These are phyloP conservation scores for Pseudonitzschia pungens DNA, from an alignment of 108 stramenopile species.

Conservation along the genomic window DNA sequence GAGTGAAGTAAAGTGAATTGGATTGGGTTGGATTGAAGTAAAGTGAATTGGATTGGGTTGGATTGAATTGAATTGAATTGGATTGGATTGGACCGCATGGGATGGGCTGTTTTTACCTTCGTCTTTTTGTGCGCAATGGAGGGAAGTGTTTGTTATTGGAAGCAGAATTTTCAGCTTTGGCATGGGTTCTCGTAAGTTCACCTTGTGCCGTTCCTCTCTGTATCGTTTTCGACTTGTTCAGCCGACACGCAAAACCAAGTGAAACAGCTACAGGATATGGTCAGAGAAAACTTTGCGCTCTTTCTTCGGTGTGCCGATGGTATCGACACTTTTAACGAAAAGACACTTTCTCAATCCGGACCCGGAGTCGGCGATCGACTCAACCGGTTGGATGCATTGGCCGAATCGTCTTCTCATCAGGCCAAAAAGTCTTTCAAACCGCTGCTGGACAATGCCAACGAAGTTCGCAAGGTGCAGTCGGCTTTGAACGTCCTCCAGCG, in stretches of 20 bases:
- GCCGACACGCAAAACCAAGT: constrained; percentile 83
- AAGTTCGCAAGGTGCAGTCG: constrained; percentile 87
- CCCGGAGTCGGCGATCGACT: constrained; percentile 63
- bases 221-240: constrained; percentile 3
- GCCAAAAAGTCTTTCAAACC: constrained; percentile 87
- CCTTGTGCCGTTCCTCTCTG: constrained; percentile 2
- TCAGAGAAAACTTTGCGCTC: constrained; percentile 85
- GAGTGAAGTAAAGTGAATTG: background rate
- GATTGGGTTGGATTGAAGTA: background rate
- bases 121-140: background rate
- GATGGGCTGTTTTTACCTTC: background rate
- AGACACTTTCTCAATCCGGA: constrained; percentile 36
- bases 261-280: constrained; percentile 77
- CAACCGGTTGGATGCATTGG: constrained; percentile 68
- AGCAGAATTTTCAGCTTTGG: background rate
- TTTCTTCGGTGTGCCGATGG: constrained; percentile 90
- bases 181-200: background rate
- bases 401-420: constrained; percentile 71
- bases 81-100: background rate
- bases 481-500: constrained; percentile 81
- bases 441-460: constrained; percentile 85
- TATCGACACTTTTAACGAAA: constrained; percentile 73
- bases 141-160: too few relatives aligned
- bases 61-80: background rate
- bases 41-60: background rate